Evolutionary conservation across 495 filamentous ascomycete genomes (phyloP).

Genomic region (Annulohypoxylon moriforme): DNA sequence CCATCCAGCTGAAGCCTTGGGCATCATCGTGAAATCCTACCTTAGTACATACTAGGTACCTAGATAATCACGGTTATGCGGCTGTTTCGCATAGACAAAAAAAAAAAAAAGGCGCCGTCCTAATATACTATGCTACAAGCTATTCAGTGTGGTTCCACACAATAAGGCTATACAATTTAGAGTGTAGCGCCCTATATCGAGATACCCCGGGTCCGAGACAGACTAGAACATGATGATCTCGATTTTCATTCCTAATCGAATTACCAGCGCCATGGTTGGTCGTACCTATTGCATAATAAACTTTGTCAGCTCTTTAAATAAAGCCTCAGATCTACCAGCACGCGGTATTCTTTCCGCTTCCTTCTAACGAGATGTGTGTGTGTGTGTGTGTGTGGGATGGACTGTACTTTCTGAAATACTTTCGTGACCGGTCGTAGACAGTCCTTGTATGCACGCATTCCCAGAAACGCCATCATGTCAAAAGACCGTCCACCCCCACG

Average conservation of each 20-base stretch:
- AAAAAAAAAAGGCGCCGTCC: background rate
- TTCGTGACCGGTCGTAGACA: constrained; percentile 13
- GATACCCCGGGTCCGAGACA: constrained; percentile 26
- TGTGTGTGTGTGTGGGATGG: no score
- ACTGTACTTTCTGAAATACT: constrained; percentile 15
- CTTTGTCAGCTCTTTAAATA: constrained; percentile 9
- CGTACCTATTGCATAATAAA: constrained; percentile 16
- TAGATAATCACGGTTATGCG: constrained; percentile 1
- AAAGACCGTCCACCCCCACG: constrained; percentile 1
- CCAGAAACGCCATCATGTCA: background rate
- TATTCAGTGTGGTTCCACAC: background rate
- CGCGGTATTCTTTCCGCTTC: constrained; percentile 23
- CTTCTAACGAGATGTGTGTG: constrained; percentile 6
- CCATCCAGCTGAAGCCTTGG: constrained; percentile 11
- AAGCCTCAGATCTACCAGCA: background rate
- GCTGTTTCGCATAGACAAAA: constrained; percentile 5
- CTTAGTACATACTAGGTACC: background rate
- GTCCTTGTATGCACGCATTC: constrained; percentile 2
- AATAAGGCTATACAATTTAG: constrained; percentile 13
- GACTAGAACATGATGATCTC: constrained; percentile 20
- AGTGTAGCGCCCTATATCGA: constrained; percentile 21
- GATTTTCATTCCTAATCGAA: constrained; percentile 17
- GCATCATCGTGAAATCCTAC: constrained; percentile 11
- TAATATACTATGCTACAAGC: no score
- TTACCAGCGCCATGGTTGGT: constrained; percentile 32